A percentile compares a stretch with the other conserved stretches of the same genome.
Conservation (phyloP, 805 yeast genomes). For the Komagataella populi region DNA sequence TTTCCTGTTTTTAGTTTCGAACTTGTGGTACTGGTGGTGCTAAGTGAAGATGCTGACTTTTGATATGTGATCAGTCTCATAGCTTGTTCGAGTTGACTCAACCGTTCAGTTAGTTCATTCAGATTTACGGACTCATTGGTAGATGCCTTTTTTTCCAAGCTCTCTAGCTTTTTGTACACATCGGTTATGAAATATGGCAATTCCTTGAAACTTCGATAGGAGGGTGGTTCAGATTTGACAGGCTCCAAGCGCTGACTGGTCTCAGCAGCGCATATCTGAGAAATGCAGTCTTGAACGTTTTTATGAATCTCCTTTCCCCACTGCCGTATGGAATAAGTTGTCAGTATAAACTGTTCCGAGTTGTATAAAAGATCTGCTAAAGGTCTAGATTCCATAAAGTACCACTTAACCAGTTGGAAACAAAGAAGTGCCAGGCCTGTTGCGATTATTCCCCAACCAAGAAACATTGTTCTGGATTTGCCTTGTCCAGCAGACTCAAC, state of each 20-base stretch:
- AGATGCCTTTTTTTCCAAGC: neutral
- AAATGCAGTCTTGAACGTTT: neutral
- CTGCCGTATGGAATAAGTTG: neutral
- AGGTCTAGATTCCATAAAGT: neutral
- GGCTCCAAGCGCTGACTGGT: neutral
- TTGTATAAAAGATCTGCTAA: neutral
- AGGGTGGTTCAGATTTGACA: neutral
- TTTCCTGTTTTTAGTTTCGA: neutral
- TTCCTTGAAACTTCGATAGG: neutral
- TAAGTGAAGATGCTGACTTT: neutral
- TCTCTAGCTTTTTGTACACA: neutral
- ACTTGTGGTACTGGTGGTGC: neutral
- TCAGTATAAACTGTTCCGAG: neutral
- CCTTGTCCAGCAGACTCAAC: neutral
- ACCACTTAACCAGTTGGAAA: neutral
- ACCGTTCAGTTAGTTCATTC: neutral
- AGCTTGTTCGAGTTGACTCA: neutral
- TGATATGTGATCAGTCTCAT: neutral
- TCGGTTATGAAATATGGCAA: neutral
- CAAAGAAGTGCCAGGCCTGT: neutral
- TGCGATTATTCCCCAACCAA: neutral
- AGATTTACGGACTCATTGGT: neutral
- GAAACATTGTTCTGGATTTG: neutral
- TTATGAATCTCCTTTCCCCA: neutral
- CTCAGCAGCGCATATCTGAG: neutral